These are phyloP conservation scores for Cyphellophora attinorum DNA, from an alignment of 2,329 filamentous ascomycete genomes.

Conservation along the genomic window DNA sequence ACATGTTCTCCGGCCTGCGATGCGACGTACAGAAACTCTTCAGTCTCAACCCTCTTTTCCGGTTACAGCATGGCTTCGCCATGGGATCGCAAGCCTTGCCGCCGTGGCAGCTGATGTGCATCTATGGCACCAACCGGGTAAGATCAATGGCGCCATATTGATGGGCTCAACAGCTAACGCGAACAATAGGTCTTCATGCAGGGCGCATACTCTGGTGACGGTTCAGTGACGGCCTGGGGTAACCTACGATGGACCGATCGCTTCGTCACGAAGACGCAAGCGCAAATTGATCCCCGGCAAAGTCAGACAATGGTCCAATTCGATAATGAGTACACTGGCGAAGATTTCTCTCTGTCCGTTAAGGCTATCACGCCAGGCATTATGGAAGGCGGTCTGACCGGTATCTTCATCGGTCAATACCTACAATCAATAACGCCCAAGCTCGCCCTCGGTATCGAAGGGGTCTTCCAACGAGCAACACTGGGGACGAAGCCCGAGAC, in stretches of 20 bases:
- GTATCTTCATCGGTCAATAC: conserved; percentile 93
- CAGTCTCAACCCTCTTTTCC: conserved; percentile 86
- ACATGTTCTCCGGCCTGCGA: conserved; percentile 91
- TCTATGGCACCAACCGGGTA: conserved; percentile 91
- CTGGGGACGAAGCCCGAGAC: conserved; percentile 83
- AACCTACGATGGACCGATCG: conserved; percentile 82
- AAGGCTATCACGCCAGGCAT: conserved; percentile 94
- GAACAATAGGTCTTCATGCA: conserved; percentile 74
- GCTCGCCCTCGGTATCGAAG: conserved; percentile 80
- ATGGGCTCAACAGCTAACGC: conserved; percentile 8
- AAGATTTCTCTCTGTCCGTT: conserved; percentile 84
- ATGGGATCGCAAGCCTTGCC: conserved; percentile 83
- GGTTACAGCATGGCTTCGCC: conserved; percentile 92
- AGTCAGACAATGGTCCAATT: conserved; percentile 82
- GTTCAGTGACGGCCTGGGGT: conserved; percentile 75
- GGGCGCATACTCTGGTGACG: conserved; percentile 89
- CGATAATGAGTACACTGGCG: conserved; percentile 89
- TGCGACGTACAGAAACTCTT: conserved; percentile 96
- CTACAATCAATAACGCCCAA: conserved; percentile 84
- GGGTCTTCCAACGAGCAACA: conserved; percentile 82
- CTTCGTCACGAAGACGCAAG: conserved; percentile 76
- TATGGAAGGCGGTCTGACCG: conserved; percentile 84
- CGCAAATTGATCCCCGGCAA: conserved; percentile 70
- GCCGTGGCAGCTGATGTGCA: conserved; percentile 87
- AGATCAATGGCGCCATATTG: conserved; percentile 21